Evolutionary conservation across 192 early-diverging fungal genomes (phyloP), one percentile per base, ranked within the genome.

Genomic region (Gryganskiella cystojenkinii): DNA sequence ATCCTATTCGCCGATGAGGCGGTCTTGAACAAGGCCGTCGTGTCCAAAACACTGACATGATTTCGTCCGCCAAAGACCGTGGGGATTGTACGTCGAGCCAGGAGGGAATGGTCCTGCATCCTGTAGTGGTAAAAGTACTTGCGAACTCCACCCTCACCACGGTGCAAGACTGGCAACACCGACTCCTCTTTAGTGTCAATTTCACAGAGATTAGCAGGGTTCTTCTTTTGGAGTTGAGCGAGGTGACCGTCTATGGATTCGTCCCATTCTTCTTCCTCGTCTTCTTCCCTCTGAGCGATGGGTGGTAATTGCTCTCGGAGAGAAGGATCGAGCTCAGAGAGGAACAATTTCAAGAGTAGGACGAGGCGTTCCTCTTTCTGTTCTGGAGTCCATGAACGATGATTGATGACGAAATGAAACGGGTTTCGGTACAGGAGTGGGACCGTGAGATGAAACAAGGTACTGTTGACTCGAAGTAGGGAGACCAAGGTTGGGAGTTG

Each of bases 61-160:
- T 14, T 35, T 19, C 0, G 65, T 58, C 17, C n/a, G n/a, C 61
- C 61, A 60, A 78, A 78, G 27, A 69, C 25, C 1, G 11, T n/a
- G 8, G 61, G 61, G 61, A 78, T 78, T 3, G 44, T 50, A 13
- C 27, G 19, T 1, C 25, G 27, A 13, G 64, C 66, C 24, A 78
- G 55, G 47, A 78, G 69, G 33, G 52, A 43, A 22, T 78, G 74
- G 56, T 78, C 74, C 10, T 64, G 66, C 6, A 40, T 34, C 10
- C 74, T 65, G 43, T 78, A 78, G 35, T 78, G 67, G 46, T 54
- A 60, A 60, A 78, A 69, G 56, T 78, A 78, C 22, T 54, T 59
- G 17, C 61, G 37, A 40, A 13, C 5, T 9, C 37, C 37, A 40
- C 37, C 37, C 13, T 30, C 42, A 25, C 42, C 24, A 17, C 22